Evolutionary conservation across 139 green algal genomes (phyloP).

Genomic region (Mychonastes homosphaera): DNA sequence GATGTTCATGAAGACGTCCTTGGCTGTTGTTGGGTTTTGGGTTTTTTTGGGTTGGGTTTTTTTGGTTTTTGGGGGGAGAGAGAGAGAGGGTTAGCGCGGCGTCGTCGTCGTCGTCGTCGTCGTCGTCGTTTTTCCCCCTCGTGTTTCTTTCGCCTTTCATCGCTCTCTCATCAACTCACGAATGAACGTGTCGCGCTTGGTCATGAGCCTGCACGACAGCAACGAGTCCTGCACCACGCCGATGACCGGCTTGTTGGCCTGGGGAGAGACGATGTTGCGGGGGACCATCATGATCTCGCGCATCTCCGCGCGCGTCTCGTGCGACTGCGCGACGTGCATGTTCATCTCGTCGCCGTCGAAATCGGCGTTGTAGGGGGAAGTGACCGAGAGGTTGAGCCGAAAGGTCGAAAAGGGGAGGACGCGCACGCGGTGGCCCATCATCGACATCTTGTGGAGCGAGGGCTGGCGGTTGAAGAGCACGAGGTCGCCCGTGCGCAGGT

Average conservation of each 20-base stretch:
- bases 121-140: too few species aligned
- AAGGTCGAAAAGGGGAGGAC: constrained; percentile 91
- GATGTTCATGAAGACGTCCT: constrained; percentile 95
- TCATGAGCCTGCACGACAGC: constrained; percentile 83
- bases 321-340: constrained; percentile 96
- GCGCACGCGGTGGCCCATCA: constrained; percentile 79
- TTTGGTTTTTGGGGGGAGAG: too few species aligned
- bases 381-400: constrained; percentile 91
- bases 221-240: constrained; percentile 97
- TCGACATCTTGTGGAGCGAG: constrained; percentile 99
- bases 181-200: constrained; percentile 97
- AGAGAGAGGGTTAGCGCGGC: too few species aligned
- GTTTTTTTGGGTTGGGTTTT: too few species aligned
- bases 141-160: too few species aligned
- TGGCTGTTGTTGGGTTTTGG: too few species aligned
- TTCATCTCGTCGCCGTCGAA: constrained; percentile 99
- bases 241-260: constrained; percentile 97
- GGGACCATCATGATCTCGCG: constrained; percentile 97
- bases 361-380: constrained; percentile 99
- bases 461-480: constrained; percentile 99
- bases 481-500: constrained; percentile 88
- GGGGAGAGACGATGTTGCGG: constrained; percentile 92
- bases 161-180: too few species aligned
- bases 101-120: too few species aligned
- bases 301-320: constrained; percentile 88